Evolutionary conservation across 495 filamentous ascomycete genomes (phyloP), one percentile per base, ranked within the genome.

Genomic region (Penicillium angulare): DNA sequence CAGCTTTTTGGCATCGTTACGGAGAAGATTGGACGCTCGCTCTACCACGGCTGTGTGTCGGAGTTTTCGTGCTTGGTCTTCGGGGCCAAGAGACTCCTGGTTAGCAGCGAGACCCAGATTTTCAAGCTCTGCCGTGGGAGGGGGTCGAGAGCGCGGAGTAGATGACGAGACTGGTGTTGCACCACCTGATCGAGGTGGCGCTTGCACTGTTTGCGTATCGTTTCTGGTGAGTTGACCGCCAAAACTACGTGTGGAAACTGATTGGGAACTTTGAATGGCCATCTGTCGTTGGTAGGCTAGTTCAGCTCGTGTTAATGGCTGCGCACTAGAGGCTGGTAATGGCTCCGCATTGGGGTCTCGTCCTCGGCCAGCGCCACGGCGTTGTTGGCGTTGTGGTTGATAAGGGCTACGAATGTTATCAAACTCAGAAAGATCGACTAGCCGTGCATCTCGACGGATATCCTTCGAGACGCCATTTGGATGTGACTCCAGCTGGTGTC

Each of bases 201-300:
- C 72, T 18, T 64, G 69, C 15, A 75, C 69, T 7, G 68, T 57
- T 39, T 73, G 73, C 4, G 78, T 71, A 18, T 80, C 76, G 7
- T 74, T 69, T 45, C 80, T 72, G 13, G 84, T 86, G 39, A 95
- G 75, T 63, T 89, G 85, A 2, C 88, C 89, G 17, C 91, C 89
- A 68, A 96, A 96, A 10, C 82, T 90, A 21, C 89, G 80, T 8
- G 80, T 81, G 3, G 89, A 79, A 5, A 86, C 81, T 0, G 89
- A 86, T 61, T 93, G 92, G 1, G 88, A 83, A 52, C 82, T 90
- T 54, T 92, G 90, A 33, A 98, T 87, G 3, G 90, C 92, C 81
- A 95, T 85, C 52, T 95, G 90, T 35, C 95, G 78, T 58, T 97
- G 92, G 62, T 91, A 96, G 26, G 95, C 95, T 22, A 96, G 71